Conservation (phyloP, 331 rosid genomes). For the Rhamnella rubrinervis region DNA sequence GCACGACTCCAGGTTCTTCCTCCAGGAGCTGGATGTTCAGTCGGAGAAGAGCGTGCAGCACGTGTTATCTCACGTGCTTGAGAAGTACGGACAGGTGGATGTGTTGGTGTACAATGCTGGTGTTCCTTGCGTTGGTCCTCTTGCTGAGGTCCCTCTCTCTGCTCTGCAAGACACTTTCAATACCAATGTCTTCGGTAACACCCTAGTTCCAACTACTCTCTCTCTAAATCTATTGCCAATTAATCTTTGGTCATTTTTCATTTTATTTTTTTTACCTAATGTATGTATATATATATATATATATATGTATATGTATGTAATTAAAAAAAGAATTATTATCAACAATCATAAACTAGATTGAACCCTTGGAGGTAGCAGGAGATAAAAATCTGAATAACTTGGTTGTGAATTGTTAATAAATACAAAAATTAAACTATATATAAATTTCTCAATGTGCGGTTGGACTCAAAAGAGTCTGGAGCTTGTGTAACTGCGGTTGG, state of each 20-base stretch:
- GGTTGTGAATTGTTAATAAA: no score
- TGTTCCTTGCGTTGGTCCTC: slow-evolving; percentile 68
- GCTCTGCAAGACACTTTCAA: slow-evolving; percentile 52
- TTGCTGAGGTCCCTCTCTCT: slow-evolving; percentile 68
- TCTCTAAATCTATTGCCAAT: background rate
- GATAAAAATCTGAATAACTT: no score
- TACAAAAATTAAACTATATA: no score
- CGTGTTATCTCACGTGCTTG: slow-evolving; percentile 40
- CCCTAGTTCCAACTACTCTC: background rate
- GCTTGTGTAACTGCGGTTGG: no score
- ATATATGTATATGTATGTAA: no score
- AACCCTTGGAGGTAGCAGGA: no score
- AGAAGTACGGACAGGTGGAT: slow-evolving; percentile 58
- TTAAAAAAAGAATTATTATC: no score
- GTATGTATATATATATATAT: no score
- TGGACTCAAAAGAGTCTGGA: no score
- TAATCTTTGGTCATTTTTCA: background rate
- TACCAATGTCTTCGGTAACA: slow-evolving; percentile 67
- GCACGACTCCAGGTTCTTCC: slow-evolving; percentile 45
- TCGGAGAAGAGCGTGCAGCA: slow-evolving; percentile 63
- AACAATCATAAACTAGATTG: no score
- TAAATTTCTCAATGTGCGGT: no score
- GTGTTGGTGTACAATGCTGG: slow-evolving; percentile 86
- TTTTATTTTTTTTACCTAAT: no score
- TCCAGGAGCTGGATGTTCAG: slow-evolving; percentile 70